Evolutionary conservation across 2,329 filamentous ascomycete genomes (phyloP), one percentile per base, ranked within the genome.

Genomic region (Ophiostoma himal-ulmi): DNA sequence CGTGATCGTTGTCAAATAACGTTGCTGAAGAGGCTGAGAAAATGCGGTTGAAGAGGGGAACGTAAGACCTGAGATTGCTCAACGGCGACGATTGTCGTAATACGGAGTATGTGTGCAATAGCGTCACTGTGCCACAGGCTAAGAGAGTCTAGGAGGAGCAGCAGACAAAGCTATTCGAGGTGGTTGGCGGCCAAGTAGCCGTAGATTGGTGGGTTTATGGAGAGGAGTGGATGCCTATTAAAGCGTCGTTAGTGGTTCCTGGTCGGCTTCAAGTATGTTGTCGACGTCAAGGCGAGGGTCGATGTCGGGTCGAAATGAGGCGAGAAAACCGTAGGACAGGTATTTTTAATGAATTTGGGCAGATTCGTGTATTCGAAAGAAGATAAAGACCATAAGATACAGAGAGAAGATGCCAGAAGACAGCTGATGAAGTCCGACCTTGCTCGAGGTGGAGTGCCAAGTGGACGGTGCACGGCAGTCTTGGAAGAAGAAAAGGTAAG

Each of bases 221-320:
- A 41, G 34, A 36, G 36, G 67, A 44, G 70, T 70, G 70, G 70
- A 44, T 68, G 70, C 67, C 70, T 70, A 65, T 60, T 41, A 34
- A 57, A 30, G 30, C 26, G 62, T 22, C 36, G 17, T 39, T 65
- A 39, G 34, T 65, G 62, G 34, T 57, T 62, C 26, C 57, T 34
- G 57, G 13, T 62, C 57, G 57, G 57, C 57, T 62, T 62, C 14
- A n/a, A 57, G n/a, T 62, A 22, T 34, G 36, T 11, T 13, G 17
- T 39, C 60, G 34, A 64, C 22, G 60, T 37, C 52, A 57, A 17
- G 60, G 30, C 14, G 30, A 36, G 30, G 13, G 26, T 36, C 17
- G 60, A 13, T 17, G 30, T 64, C 11, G 60, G 30, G 34, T 36
- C 20, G 34, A 20, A 37, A 11, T 39, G 60, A 30, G 22, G 11